These are phyloP conservation scores for Pestalotiopsis sp. DNA, from an alignment of 2,329 filamentous ascomycete genomes.

Conservation along the genomic window DNA sequence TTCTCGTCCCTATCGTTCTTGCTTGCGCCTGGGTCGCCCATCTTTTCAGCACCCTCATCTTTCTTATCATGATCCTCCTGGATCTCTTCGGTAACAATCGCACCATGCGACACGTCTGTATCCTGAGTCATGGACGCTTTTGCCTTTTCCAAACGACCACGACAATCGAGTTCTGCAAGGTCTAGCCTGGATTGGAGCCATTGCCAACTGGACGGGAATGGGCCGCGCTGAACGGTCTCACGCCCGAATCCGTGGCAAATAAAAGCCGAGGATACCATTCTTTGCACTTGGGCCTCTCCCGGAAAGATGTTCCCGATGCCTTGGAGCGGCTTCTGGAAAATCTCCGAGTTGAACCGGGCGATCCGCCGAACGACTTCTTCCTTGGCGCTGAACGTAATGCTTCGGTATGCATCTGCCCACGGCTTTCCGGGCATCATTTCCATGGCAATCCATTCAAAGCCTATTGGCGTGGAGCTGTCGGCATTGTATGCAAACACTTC, in stretches of 20 bases:
- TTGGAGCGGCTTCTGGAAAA: constrained; percentile 22
- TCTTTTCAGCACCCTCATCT: background rate
- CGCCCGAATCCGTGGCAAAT: no score
- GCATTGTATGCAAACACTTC: constrained; percentile 36
- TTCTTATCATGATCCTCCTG: constrained; percentile 23
- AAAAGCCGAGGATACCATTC: no score
- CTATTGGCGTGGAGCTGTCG: constrained; percentile 35
- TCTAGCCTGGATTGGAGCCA: no score
- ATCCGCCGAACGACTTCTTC: constrained; percentile 30
- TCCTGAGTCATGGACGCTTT: constrained; percentile 20
- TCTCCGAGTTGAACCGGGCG: constrained; percentile 32
- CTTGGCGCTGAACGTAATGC: constrained; percentile 36
- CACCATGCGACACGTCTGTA: background rate
- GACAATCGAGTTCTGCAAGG: background rate
- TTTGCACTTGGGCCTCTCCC: no score
- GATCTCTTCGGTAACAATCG: constrained; percentile 25
- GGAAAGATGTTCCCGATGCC: no score
- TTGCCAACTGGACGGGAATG: no score
- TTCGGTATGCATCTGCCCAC: constrained; percentile 25
- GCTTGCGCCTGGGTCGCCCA: background rate
- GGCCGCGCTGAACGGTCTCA: no score
- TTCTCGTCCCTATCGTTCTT: constrained; percentile 13
- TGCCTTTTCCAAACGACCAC: constrained; percentile 12
- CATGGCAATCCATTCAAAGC: constrained; percentile 46
- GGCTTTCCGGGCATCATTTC: constrained; percentile 28